Percentiles rank a stretch among this genome's conserved stretches.
Conservation (phyloP, 495 filamentous ascomycete species). For the Hypoxylon fragiforme region DNA sequence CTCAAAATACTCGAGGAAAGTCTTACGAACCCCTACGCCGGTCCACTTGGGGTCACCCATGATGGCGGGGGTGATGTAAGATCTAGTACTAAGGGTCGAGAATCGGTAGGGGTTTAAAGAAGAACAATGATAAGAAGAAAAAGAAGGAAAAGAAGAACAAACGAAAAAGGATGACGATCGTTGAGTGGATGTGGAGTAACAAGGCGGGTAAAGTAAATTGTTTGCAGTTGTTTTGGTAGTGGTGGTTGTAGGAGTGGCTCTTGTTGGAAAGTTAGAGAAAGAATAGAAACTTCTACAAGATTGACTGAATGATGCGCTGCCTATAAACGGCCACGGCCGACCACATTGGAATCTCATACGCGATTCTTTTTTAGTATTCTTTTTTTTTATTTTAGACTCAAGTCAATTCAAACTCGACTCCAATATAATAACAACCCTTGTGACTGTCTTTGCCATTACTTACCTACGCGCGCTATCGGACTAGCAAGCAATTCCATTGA, state of each 20-base stretch:
- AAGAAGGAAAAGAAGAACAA: slow-evolving; percentile 1
- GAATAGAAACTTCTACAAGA: slow-evolving; percentile 44
- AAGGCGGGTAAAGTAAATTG: slow-evolving; percentile 12
- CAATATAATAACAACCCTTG: too few relatives aligned
- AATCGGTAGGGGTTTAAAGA: slow-evolving; percentile 6
- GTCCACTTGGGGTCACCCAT: slow-evolving; percentile 61
- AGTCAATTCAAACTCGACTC: slow-evolving; percentile 14
- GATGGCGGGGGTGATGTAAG: slow-evolving; percentile 28
- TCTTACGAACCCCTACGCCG: slow-evolving; percentile 68
- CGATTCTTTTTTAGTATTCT: not conserved
- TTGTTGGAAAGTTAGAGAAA: slow-evolving; percentile 25
- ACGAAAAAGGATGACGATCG: not conserved
- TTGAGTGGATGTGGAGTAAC: slow-evolving; percentile 20
- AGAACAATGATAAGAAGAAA: not conserved
- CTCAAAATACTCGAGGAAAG: slow-evolving; percentile 84
- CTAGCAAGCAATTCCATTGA: slow-evolving; percentile 3
- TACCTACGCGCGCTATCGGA: slow-evolving; percentile 12
- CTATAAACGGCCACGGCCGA: slow-evolving; percentile 37
- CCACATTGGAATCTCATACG: slow-evolving; percentile 32
- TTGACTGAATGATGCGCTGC: slow-evolving; percentile 38
- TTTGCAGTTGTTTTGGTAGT: slow-evolving; percentile 9
- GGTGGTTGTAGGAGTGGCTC: too few relatives aligned
- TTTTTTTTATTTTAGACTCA: slow-evolving; percentile 2
- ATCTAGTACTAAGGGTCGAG: slow-evolving; percentile 24
- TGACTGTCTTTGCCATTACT: not conserved